A percentile compares a stretch with the other conserved stretches of the same genome.
These are phyloP conservation scores for Oryza longistaminata DNA, from an alignment of 176 grass and related monocot genomes.

Conservation along the genomic window DNA sequence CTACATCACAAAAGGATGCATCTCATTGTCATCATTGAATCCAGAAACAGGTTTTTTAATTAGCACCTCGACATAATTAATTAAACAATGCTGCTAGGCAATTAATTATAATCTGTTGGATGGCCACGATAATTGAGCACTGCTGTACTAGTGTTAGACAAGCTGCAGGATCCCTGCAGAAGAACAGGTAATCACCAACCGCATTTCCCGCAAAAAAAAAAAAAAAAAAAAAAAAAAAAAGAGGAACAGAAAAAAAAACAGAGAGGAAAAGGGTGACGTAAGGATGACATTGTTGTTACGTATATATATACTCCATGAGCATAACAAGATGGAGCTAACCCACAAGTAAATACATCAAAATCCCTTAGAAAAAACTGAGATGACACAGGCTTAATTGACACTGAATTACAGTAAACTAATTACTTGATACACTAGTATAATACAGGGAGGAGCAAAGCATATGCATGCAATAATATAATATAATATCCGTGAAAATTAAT, in stretches of 20 bases:
- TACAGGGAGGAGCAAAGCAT: constrained; percentile 18
- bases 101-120: constrained; percentile 16
- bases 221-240: background rate
- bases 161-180: constrained; percentile 28
- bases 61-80: constrained; percentile 12
- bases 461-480: background rate
- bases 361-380: constrained; percentile 2
- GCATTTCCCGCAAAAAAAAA: background rate
- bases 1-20: background rate
- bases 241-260: no score
- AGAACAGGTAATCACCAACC: background rate
- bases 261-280: background rate
- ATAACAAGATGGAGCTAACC: constrained; percentile 14
- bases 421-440: constrained; percentile 6
- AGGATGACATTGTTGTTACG: constrained; percentile 18
- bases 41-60: background rate
- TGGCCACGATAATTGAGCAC: background rate
- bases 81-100: background rate
- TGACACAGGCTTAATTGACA: background rate
- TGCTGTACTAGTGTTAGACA: constrained; percentile 7
- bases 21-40: constrained; percentile 5
- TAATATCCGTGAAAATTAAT: constrained; percentile 8
- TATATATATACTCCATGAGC: constrained; percentile 6
- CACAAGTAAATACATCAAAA: background rate
- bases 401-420: background rate